Percentiles rank a stretch among this genome's conserved stretches.
These are phyloP conservation scores for Erysimum cheiri DNA, from an alignment of 441 rosid genomes.

Conservation along the genomic window DNA sequence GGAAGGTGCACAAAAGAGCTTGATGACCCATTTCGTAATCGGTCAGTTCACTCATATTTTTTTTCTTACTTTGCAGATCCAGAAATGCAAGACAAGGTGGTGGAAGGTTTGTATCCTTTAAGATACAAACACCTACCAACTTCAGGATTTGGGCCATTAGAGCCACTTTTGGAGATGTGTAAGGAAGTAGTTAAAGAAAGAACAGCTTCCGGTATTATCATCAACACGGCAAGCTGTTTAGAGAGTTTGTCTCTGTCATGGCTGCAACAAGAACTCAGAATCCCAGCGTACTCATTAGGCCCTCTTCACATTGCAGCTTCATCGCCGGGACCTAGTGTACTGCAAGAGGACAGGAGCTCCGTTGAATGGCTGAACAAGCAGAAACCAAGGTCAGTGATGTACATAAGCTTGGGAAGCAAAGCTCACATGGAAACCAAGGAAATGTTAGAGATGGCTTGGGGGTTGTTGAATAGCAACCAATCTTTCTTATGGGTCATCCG, in stretches of 20 bases:
- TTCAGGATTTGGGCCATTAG: constrained; percentile 16
- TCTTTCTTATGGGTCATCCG: constrained; percentile 50
- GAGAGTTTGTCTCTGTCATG: constrained; percentile 34
- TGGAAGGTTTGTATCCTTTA: constrained; percentile 38
- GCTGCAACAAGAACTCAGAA: constrained; percentile 32
- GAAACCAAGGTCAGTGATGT: constrained; percentile 46
- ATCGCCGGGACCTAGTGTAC: constrained; percentile 21
- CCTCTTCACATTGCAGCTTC: constrained; percentile 44
- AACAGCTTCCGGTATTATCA: constrained; percentile 42
- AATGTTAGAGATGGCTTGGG: constrained; percentile 45
- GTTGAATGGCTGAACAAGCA: constrained; percentile 58
- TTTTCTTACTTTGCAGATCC: constrained; percentile 25
- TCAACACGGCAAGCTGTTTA: constrained; percentile 42
- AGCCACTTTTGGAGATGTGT: constrained; percentile 9
- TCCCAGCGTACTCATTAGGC: constrained; percentile 46
- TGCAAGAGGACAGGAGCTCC: constrained; percentile 50
- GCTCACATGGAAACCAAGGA: constrained; percentile 36
- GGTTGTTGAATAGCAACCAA: constrained; percentile 42
- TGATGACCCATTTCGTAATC: neutral
- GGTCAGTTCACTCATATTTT: neutral
- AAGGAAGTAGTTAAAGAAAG: neutral
- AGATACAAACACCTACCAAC: constrained; percentile 36
- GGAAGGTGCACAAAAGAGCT: constrained; percentile 8
- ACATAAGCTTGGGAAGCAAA: constrained; percentile 54
- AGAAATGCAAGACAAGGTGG: neutral